Percentiles rank a stretch among this genome's conserved stretches.
These are phyloP conservation scores for Coniochaeta sp. DNA, from an alignment of 2,329 filamentous ascomycete species.

Conservation along the genomic window DNA sequence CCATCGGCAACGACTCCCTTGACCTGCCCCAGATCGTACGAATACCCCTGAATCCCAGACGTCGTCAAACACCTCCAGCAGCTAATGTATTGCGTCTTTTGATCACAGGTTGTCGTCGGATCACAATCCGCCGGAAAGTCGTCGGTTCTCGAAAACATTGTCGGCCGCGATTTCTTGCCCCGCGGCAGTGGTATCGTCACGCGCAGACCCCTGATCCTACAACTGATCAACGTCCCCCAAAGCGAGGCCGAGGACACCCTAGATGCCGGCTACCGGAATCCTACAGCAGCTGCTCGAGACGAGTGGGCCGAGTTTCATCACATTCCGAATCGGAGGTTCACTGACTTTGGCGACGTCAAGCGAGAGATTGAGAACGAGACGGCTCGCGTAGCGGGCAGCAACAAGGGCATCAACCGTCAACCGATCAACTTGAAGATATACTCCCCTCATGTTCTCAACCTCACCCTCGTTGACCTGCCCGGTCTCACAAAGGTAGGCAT, in stretches of 20 bases:
- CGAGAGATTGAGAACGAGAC: conserved; percentile 92
- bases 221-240: conserved; percentile 92
- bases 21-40: conserved; percentile 96
- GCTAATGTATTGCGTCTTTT: conserved; percentile 9
- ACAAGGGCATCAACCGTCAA: conserved; percentile 96
- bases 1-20: conserved; percentile 96
- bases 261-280: conserved; percentile 67
- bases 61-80: conserved; percentile 4
- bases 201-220: conserved; percentile 84
- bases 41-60: conserved; percentile 2
- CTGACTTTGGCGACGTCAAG: conserved; percentile 94
- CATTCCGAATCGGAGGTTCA: conserved; percentile 84
- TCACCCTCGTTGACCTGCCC: conserved; percentile 92
- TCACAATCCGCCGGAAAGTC: conserved; percentile 98
- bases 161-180: conserved; percentile 93
- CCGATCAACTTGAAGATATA: conserved; percentile 99
- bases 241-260: conserved; percentile 62
- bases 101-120: conserved; percentile 83
- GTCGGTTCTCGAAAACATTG: conserved; percentile 97
- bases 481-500: conserved; percentile 78
- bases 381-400: conserved; percentile 59
- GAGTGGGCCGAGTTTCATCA: conserved; percentile 97
- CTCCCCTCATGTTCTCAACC: conserved; percentile 90
- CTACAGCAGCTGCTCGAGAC: conserved; percentile 57
- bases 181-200: conserved; percentile 96